Base-by-base conservation (phyloP, 2,329 filamentous ascomycete genomes). In the Botrytis galanthina region DNA sequence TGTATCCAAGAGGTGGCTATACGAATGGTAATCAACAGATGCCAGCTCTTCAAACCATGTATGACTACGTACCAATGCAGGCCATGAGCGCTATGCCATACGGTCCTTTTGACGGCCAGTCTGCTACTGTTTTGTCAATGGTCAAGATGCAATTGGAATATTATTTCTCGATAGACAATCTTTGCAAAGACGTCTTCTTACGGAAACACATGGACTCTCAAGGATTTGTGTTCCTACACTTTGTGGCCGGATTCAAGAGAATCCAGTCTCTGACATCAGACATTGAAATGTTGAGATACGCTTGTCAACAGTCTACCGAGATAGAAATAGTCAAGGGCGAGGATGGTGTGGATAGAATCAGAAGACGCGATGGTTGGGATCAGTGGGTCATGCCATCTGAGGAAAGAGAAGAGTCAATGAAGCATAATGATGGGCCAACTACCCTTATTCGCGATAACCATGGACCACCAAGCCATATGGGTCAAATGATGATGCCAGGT, bases 151-250 rank as follows among this genome's bases (percentile, higher is more conserved):
- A 87, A 80, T 88, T 94, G 54, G 94, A 97, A 80, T 99, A 98
- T 85, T 99, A 99, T 83, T 97, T 99, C 84, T 98, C 95, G 0
- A 88, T 97, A 42, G 93, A 98, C 80, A 99, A 99, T 81, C 87
- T 98, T 68, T 93, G 93, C 87, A 98, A 97, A 83, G 96, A 99
- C 80, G 87, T 93, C 80, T 98, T 90, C 82, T 86, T 99, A 74
- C 91, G 96, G 73, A 91, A 89, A 79, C 91, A 95, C 78, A 98
- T 99, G 96, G 95, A 99, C 81, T 93, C 92, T 1, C 93, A 98
- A 82, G 96, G 96, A 29, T 98, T 95, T 80, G 95, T 98, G 22
- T 90, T 90, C 69, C 84, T 99, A 70, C 86, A 88, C 48, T 88
- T 97, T 74, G 91, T 99, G 78, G 88, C 92, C 35, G 87, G 87